Evolutionary conservation across 1,284 basidiomycete species (phyloP).

Genomic region (Mycosarcoma maydis): DNA sequence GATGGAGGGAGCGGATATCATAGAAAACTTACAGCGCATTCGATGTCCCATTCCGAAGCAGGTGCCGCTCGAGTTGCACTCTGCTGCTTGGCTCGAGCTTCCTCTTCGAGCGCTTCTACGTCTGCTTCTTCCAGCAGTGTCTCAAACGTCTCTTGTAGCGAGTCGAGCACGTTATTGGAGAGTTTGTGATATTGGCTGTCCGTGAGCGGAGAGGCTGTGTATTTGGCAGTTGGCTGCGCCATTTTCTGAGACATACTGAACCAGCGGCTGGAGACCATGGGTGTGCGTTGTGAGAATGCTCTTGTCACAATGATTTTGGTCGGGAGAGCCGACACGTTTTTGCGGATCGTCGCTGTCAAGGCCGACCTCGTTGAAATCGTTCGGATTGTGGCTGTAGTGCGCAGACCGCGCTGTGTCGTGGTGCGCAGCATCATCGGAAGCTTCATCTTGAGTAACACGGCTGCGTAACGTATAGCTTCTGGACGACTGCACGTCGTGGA

Average conservation of each 20-base stretch:
- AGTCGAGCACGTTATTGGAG: slow-evolving; percentile 84
- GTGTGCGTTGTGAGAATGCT: neutral
- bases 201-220: slow-evolving; percentile 68
- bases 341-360: neutral
- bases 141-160: slow-evolving; percentile 82
- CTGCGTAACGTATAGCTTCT: too few species aligned
- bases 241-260: slow-evolving; percentile 10
- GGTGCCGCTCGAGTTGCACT: slow-evolving; percentile 46
- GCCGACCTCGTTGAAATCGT: slow-evolving; percentile 4
- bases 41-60: slow-evolving; percentile 80
- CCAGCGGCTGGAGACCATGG: neutral
- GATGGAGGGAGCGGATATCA: neutral
- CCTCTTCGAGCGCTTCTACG: slow-evolving; percentile 44
- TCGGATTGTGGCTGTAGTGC: slow-evolving; percentile 9
- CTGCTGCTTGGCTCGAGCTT: slow-evolving; percentile 14
- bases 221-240: slow-evolving; percentile 29
- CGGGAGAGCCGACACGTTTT: neutral
- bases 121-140: slow-evolving; percentile 75
- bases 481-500: too few species aligned
- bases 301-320: neutral
- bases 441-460: slow-evolving; percentile 18
- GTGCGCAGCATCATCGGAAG: slow-evolving; percentile 39
- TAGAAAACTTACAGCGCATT: slow-evolving; percentile 82
- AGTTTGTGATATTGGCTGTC: slow-evolving; percentile 79
- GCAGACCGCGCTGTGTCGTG: slow-evolving; percentile 31